These are phyloP conservation scores for Ustanciosporium gigantosporum DNA, from an alignment of 1,284 basidiomycete species.

Conservation along the genomic window DNA sequence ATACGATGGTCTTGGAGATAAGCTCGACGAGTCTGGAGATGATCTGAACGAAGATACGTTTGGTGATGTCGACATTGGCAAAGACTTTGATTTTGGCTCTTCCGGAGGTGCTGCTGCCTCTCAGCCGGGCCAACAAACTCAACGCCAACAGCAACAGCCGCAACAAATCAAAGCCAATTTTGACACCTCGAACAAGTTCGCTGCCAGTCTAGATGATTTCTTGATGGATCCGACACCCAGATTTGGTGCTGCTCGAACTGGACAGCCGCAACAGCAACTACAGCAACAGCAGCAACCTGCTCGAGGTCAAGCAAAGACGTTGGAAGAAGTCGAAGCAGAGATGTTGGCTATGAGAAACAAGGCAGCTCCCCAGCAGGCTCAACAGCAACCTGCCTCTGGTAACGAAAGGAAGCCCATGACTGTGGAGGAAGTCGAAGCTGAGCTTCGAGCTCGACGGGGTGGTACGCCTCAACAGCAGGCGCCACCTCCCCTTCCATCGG, in stretches of 20 bases:
- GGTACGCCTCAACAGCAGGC: slow-evolving; percentile 4
- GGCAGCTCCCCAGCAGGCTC: slow-evolving; percentile 22
- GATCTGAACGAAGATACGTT: slow-evolving; percentile 80
- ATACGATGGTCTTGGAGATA: slow-evolving; percentile 85
- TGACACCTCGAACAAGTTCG: slow-evolving; percentile 44
- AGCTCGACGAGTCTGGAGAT: slow-evolving; percentile 71
- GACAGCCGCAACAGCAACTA: slow-evolving; percentile 13
- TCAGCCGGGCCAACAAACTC: slow-evolving; percentile 3
- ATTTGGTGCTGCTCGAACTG: slow-evolving; percentile 33
- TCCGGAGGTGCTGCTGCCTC: slow-evolving; percentile 33
- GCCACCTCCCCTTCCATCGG: slow-evolving; percentile 2
- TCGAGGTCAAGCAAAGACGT: slow-evolving; percentile 50
- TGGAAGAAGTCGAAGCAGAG: slow-evolving; percentile 62
- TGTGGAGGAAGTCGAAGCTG: slow-evolving; percentile 89
- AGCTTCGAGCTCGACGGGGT: slow-evolving; percentile 64
- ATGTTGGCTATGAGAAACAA: slow-evolving; percentile 49
- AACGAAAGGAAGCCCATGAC: slow-evolving; percentile 68
- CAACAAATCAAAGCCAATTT: slow-evolving; percentile 30
- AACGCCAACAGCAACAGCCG: slow-evolving; percentile 10
- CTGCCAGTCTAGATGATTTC: slow-evolving; percentile 59
- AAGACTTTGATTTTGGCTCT: slow-evolving; percentile 84
- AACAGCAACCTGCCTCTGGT: slow-evolving; percentile 34
- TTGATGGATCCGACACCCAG: slow-evolving; percentile 46
- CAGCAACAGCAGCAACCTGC: slow-evolving; percentile 11
- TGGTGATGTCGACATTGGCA: slow-evolving; percentile 67